Base-by-base conservation (phyloP, 257 asterid species). In the Nicotiana knightiana region DNA sequence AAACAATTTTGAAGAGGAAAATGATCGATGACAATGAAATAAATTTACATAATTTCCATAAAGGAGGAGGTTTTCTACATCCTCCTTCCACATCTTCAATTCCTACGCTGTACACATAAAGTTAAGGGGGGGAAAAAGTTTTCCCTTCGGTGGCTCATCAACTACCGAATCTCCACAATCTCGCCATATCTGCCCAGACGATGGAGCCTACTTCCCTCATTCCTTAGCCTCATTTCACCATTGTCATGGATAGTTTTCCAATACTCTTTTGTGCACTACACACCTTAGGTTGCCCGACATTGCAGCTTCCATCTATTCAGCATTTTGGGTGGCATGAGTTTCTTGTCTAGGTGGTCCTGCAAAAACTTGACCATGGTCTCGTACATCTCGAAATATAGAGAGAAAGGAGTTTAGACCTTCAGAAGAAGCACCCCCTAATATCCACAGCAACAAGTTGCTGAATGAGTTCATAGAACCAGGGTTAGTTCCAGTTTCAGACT, bases 381-480 rank as follows among this genome's bases (percentile, higher is more conserved):
- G 91, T 28, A 91, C 79, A 81, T 96, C 98, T 58, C 97, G 86
- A 88, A 96, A 96, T 80, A 94, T 92, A 33, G 99, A 94, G 21
- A 94, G 89, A 55, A 96, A 91, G 11, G 98, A 96, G 89, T 93
- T 94, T 48, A 94, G 90, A 89, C 97, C 91, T 87, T 96, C 98
- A n/a, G 99, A 94, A 81, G 98, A 88, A 75, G 97, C 94, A 76
- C 98, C 99, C 57, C 99, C 98, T 17, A 93, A 91, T 82, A 96
- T 93, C 98, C 97, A 93, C 85, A 93, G 85, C 89, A 96, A 80
- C 77, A 93, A 89, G 64, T 97, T 92, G 85, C 97, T 94, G 78
- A 94, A 91, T 5, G 98, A 93, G 82, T 90, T 96, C 97, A 96
- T 82, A 37, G 94, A 91, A 82, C 97, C 96, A 3, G 95, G 95